These are phyloP conservation scores for Lablab purpureus DNA, from an alignment of 306 rosid species.

Conservation along the genomic window DNA sequence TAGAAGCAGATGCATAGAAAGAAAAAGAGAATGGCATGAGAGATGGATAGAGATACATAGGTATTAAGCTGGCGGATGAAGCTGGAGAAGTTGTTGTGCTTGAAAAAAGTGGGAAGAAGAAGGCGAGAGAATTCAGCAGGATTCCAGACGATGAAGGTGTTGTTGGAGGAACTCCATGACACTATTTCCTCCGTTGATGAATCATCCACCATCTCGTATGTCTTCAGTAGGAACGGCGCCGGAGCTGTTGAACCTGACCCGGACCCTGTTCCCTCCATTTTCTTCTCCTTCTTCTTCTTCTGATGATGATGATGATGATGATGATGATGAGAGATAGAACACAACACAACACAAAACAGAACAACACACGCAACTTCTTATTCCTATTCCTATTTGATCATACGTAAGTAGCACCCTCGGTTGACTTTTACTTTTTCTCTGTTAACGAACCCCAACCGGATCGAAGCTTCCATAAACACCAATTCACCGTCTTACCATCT, in stretches of 20 bases:
- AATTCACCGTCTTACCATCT: too few relatives aligned
- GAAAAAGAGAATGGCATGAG: not conserved
- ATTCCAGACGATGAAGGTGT: conserved; percentile 79
- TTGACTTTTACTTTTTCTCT: not conserved
- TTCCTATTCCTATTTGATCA: not conserved
- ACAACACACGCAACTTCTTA: not conserved
- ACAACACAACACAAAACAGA: not conserved
- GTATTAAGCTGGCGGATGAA: conserved; percentile 91
- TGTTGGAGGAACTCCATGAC: conserved; percentile 71
- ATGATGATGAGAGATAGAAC: too few relatives aligned
- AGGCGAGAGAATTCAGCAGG: conserved; percentile 73
- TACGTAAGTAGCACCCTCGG: not conserved
- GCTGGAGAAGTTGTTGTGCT: conserved; percentile 88
- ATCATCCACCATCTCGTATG: conserved; percentile 84
- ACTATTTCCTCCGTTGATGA: conserved; percentile 72
- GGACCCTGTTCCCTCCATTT: conserved; percentile 1
- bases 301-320: too few relatives aligned
- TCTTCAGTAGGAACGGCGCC: conserved; percentile 75
- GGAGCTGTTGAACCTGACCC: conserved; percentile 34
- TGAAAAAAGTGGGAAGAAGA: conserved; percentile 79
- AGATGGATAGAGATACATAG: conserved; percentile 43
- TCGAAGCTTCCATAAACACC: too few relatives aligned
- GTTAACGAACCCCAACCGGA: too few relatives aligned
- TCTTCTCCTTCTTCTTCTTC: not conserved
- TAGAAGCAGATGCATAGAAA: not conserved